Evolutionary conservation across 805 yeast genomes (phyloP).

Genomic region (Ogataea paraovalis): DNA sequence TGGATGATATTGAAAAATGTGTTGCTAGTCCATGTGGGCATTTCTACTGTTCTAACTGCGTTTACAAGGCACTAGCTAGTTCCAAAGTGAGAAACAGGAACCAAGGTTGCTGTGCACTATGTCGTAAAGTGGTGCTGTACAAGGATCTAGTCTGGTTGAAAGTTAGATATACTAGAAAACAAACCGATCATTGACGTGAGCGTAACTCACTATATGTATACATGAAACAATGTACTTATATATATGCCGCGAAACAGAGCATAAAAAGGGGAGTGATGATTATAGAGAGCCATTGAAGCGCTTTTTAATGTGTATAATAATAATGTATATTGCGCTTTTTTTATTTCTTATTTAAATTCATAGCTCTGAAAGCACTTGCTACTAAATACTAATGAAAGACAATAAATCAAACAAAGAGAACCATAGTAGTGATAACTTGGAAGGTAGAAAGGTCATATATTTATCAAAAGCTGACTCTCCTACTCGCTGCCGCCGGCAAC

Average conservation of each 20-base stretch:
- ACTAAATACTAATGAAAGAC: neutral
- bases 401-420: constrained; percentile 1
- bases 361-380: neutral
- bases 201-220: neutral
- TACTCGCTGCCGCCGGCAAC: too few relatives aligned
- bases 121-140: constrained; percentile 29
- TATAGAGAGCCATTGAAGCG: too few relatives aligned
- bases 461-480: too few relatives aligned
- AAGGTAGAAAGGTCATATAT: neutral
- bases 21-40: constrained; percentile 56
- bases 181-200: neutral
- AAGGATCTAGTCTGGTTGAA: constrained; percentile 31
- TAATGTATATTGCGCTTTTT: too few relatives aligned
- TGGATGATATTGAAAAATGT: constrained; percentile 47
- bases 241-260: too few relatives aligned
- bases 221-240: too few relatives aligned
- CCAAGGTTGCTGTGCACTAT: constrained; percentile 31
- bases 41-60: constrained; percentile 50
- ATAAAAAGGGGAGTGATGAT: too few relatives aligned
- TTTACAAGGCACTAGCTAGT: constrained; percentile 45
- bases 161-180: constrained; percentile 15
- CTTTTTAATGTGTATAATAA: too few relatives aligned
- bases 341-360: neutral
- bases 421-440: neutral
- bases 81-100: constrained; percentile 32